Percentiles rank a stretch among this genome's conserved stretches.
Conservation (phyloP, 2,329 filamentous ascomycete species). For the Penicillium glabrum region DNA sequence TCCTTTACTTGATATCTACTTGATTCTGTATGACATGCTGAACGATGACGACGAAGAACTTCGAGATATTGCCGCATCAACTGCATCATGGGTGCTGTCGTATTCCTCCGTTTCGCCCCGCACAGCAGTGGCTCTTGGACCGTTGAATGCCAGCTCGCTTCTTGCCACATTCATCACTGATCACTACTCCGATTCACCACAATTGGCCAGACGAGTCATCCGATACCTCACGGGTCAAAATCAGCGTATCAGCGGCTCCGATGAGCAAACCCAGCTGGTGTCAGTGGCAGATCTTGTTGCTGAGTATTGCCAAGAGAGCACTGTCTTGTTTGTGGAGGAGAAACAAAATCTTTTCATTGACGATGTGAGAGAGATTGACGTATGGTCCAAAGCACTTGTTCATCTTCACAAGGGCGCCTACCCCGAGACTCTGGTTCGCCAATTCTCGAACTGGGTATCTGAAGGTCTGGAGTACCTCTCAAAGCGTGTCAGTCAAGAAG, state of each 20-base stretch:
- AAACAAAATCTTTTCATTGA: slow-evolving; percentile 95
- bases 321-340: slow-evolving; percentile 75
- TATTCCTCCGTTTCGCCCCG: slow-evolving; percentile 30
- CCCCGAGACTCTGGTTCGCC: slow-evolving; percentile 16
- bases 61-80: slow-evolving; percentile 59
- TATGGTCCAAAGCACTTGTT: slow-evolving; percentile 63
- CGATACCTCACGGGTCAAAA: slow-evolving; percentile 40
- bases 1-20: slow-evolving; percentile 55
- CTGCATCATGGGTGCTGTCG: slow-evolving; percentile 38
- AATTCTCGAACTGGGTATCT: slow-evolving; percentile 33
- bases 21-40: slow-evolving; percentile 72
- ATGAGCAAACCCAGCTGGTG: slow-evolving; percentile 11
- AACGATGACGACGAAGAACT: slow-evolving; percentile 94
- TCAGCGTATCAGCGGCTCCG: slow-evolving; percentile 22
- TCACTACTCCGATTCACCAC: slow-evolving; percentile 32
- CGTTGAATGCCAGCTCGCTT: slow-evolving; percentile 49
- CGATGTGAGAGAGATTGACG: slow-evolving; percentile 68
- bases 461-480: slow-evolving; percentile 31
- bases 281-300: slow-evolving; percentile 32
- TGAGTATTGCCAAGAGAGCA: slow-evolving; percentile 38
- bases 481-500: slow-evolving; percentile 27
- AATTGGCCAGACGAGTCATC: slow-evolving; percentile 38
- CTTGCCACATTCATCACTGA: slow-evolving; percentile 37
- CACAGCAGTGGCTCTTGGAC: slow-evolving; percentile 41
- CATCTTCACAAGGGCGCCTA: slow-evolving; percentile 27